Evolutionary conservation across 768 basidiomycete genomes (phyloP), one percentile per base, ranked within the genome.

Genomic region (Pholiota microspora): DNA sequence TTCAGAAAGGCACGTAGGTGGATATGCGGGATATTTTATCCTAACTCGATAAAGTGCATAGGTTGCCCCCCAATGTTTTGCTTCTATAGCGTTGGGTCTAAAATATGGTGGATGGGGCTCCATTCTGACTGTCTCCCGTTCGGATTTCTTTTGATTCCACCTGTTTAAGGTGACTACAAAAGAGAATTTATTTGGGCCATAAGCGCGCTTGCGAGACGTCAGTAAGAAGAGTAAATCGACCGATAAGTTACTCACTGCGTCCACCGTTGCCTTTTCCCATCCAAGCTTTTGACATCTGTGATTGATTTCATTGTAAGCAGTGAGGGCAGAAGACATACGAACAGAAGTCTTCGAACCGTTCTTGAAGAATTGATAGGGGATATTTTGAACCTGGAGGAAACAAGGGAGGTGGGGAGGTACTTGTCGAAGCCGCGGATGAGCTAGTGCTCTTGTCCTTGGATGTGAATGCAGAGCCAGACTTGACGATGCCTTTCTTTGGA

Each of bases 1-100:
- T 67, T 72, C 49, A 68, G 64, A 60, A 63, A 45, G 24, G 29
- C 40, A 49, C 36, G 45, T 23, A 54, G 27, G 45, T 61, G 34
- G 46, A 40, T 59, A 49, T 49, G 36, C 58, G 34, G 54, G 24
- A 52, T 49, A 51, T 42, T 21, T 16, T 42, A 42, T 42, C 40
- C 88, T 72, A 71, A 94, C 92, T 62, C 93, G 85, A 69, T 94
- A 90, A 50, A 96, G 71, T 35, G 90, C 89, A 62, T 90, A 93
- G 2, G 87, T 88, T 13, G 93, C 93, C 34, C 87, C 93, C 86
- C 90, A 94, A 65, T 97, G 94, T 51, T 86, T 88, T 25, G 94
- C 93, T 70, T 96, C 92, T 21, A 86, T 65, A 6, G 85, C 78
- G n/a, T 85, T 85, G 2, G 81, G 76, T 57, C 83, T 76, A 42